A percentile compares a stretch with the other conserved stretches of the same genome.
Evolutionary conservation across 805 yeast species (phyloP).

Genomic region (Saturnispora sanitii): DNA sequence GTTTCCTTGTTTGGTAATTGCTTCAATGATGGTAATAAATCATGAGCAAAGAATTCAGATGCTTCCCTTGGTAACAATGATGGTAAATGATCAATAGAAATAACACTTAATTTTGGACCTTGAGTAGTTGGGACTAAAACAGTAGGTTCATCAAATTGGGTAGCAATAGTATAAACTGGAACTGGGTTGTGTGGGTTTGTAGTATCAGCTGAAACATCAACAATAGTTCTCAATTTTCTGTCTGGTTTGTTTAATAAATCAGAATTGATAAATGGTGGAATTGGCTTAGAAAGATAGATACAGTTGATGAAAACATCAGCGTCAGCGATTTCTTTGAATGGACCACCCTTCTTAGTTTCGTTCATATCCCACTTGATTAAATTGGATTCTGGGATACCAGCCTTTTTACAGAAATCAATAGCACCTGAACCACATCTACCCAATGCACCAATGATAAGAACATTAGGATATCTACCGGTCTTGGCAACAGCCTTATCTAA

Average conservation of each 20-base stretch:
- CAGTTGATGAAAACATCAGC: constrained; percentile 92
- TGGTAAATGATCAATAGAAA: constrained; percentile 95
- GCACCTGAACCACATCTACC: constrained; percentile 99
- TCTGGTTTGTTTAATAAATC: constrained; percentile 52
- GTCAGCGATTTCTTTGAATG: constrained; percentile 82
- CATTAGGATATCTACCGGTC: constrained; percentile 63
- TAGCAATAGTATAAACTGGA: constrained; percentile 85
- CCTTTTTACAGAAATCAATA: constrained; percentile 66
- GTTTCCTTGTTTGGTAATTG: constrained; percentile 72
- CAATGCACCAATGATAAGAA: constrained; percentile 88
- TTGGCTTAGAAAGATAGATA: constrained; percentile 87
- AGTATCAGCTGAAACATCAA: constrained; percentile 97
- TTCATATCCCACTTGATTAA: constrained; percentile 92
- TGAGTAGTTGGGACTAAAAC: constrained; percentile 66
- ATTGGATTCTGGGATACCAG: constrained; percentile 80
- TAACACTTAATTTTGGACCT: constrained; percentile 84
- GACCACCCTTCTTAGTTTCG: constrained; percentile 96
- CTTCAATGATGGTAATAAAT: constrained; percentile 81
- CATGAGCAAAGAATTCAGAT: constrained; percentile 81
- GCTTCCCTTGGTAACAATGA: constrained; percentile 94
- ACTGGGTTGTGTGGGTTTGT: constrained; percentile 97
- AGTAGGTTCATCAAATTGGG: constrained; percentile 86
- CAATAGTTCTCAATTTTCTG: constrained; percentile 84
- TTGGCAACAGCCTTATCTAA: constrained; percentile 46
- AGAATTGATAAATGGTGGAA: constrained; percentile 78